Evolutionary conservation across 2,329 filamentous ascomycete genomes (phyloP).

Genomic region (Ceratocystis cubensis): DNA sequence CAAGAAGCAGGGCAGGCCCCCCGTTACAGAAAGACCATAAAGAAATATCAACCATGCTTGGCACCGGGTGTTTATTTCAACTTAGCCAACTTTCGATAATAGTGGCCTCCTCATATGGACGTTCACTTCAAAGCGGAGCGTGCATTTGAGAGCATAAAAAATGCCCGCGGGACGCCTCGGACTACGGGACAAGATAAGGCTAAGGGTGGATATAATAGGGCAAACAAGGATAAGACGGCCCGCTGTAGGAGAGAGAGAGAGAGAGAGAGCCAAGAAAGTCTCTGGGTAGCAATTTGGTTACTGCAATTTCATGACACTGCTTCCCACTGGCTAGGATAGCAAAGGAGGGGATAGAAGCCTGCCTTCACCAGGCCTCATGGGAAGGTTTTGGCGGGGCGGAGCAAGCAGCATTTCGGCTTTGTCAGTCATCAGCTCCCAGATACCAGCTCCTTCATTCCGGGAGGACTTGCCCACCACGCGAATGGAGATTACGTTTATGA

Average conservation of each 20-base stretch:
- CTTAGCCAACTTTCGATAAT: neutral
- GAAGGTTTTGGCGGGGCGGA: neutral
- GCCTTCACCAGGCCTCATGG: neutral
- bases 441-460: neutral
- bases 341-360: neutral
- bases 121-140: neutral
- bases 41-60: neutral
- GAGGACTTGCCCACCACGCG: neutral
- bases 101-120: neutral
- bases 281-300: neutral
- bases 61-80: neutral
- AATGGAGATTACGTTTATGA: neutral
- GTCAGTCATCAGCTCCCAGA: too few species aligned
- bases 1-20: neutral
- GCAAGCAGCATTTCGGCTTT: too few species aligned
- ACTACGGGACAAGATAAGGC: neutral
- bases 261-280: too few species aligned
- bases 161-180: neutral
- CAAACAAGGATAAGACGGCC: neutral
- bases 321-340: neutral
- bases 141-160: conserved; percentile 7
- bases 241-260: neutral
- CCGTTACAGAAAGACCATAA: neutral
- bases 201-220: neutral
- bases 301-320: neutral